These are phyloP conservation scores for Perkinsus olseni DNA, from an alignment of 169 alveolate genomes.

Conservation along the genomic window DNA sequence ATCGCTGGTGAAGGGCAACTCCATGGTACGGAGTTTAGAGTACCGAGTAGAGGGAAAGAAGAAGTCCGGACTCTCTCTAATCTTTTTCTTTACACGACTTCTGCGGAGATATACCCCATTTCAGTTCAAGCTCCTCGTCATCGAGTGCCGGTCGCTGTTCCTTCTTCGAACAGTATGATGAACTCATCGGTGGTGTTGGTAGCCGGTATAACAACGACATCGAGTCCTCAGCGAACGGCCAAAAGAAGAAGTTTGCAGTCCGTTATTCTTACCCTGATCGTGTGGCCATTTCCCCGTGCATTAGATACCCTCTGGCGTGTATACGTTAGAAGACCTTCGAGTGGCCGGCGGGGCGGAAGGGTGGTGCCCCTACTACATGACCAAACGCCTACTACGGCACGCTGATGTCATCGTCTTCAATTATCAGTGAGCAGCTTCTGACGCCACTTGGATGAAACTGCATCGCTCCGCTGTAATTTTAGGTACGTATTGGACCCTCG, in stretches of 20 bases:
- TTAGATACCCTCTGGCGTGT: conserved; percentile 67
- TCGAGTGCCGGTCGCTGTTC: background rate
- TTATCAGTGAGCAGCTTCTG: conserved; percentile 81
- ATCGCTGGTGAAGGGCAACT: too few relatives aligned
- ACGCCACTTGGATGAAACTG: too few relatives aligned
- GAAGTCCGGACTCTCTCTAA: too few relatives aligned
- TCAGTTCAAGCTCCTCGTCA: background rate
- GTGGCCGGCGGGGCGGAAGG: conserved; percentile 20
- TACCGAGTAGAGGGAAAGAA: too few relatives aligned
- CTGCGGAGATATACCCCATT: too few relatives aligned
- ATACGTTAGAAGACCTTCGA: conserved; percentile 87
- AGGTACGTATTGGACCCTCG: conserved; percentile 83
- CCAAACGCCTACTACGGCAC: conserved; percentile 78
- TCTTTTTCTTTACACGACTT: too few relatives aligned
- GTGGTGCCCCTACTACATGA: conserved; percentile 89
- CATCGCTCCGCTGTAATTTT: background rate
- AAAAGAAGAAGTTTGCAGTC: background rate
- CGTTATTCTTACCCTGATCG: background rate
- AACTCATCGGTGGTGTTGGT: background rate
- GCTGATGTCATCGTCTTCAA: conserved; percentile 90
- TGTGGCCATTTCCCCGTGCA: background rate
- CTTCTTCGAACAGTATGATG: background rate
- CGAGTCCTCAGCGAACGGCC: background rate
- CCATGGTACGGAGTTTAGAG: too few relatives aligned
- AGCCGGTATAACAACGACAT: background rate